These are phyloP conservation scores for Phytophthora kernoviae DNA, from an alignment of 352 stramenopile genomes.

Conservation along the genomic window DNA sequence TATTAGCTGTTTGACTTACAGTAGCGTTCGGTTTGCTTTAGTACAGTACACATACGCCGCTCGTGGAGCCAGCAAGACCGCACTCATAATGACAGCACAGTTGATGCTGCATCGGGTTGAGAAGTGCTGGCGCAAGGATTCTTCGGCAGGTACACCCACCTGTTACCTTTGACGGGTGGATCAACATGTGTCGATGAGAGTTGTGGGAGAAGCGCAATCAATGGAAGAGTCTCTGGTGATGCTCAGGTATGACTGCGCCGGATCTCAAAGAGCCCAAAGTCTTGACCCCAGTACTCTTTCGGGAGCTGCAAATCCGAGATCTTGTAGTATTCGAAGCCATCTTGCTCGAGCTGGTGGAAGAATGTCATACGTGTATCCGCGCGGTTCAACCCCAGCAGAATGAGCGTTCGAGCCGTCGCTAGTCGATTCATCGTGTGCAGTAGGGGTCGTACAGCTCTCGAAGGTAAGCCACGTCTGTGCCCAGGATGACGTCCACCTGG, in stretches of 20 bases:
- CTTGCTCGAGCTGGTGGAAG: slow-evolving; percentile 68
- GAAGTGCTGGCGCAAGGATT: background rate
- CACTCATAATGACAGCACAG: background rate
- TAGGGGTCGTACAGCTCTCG: slow-evolving; percentile 78
- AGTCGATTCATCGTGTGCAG: slow-evolving; percentile 64
- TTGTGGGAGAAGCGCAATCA: background rate
- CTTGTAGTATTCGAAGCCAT: slow-evolving; percentile 87
- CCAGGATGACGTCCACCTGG: slow-evolving; percentile 74
- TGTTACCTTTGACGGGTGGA: background rate
- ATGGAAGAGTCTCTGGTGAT: slow-evolving; percentile 2
- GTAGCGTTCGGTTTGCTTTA: slow-evolving; percentile 1
- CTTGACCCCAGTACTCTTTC: slow-evolving; percentile 63
- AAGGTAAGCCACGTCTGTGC: slow-evolving; percentile 83
- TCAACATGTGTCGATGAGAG: too few species aligned
- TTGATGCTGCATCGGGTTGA: background rate
- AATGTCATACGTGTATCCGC: slow-evolving; percentile 67
- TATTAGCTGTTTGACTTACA: slow-evolving; percentile 19
- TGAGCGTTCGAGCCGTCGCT: slow-evolving; percentile 44
- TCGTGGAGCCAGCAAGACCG: background rate
- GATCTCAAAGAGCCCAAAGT: slow-evolving; percentile 86
- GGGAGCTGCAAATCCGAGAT: slow-evolving; percentile 65
- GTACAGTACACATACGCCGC: background rate
- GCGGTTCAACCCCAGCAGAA: slow-evolving; percentile 80
- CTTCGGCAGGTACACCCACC: background rate
- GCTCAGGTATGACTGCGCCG: slow-evolving; percentile 23